Conservation (phyloP, 805 yeast genomes). For the Saccharomycopsis microspora region DNA sequence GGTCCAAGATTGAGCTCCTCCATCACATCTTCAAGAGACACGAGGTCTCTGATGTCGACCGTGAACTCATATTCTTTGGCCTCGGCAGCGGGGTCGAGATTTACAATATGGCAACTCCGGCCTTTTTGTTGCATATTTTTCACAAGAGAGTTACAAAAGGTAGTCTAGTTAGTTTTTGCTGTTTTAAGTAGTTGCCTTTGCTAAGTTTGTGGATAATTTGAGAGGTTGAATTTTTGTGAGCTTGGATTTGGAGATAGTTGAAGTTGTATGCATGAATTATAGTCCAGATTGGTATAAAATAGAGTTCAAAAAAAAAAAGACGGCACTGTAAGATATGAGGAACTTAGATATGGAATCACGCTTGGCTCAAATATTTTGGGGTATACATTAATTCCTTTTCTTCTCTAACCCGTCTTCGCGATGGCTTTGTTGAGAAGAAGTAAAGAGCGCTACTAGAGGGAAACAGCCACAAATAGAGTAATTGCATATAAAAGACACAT, state of each 20-base stretch:
- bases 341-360: background rate
- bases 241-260: too few relatives aligned
- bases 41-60: conserved; percentile 67
- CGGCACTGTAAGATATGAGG: background rate
- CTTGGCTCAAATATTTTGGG: background rate
- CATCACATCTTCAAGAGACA: conserved; percentile 73
- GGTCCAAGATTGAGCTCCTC: conserved; percentile 65
- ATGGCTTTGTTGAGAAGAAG: too few relatives aligned
- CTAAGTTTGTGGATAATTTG: background rate
- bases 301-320: background rate
- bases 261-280: background rate
- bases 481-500: too few relatives aligned
- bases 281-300: background rate
- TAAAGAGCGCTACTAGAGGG: too few relatives aligned
- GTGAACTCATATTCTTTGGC: conserved; percentile 57
- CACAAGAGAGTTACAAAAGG: conserved; percentile 83
- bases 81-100: conserved; percentile 90
- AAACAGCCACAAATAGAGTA: too few relatives aligned
- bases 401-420: too few relatives aligned
- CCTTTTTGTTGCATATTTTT: conserved; percentile 85
- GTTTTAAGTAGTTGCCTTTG: background rate
- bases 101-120: conserved; percentile 88
- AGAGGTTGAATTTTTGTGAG: too few relatives aligned
- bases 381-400: background rate
- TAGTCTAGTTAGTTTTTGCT: conserved; percentile 30